phyloP scores from a whole-genome alignment of 768 basidiomycete species.

The Podaxis carcinomalis region DNA sequence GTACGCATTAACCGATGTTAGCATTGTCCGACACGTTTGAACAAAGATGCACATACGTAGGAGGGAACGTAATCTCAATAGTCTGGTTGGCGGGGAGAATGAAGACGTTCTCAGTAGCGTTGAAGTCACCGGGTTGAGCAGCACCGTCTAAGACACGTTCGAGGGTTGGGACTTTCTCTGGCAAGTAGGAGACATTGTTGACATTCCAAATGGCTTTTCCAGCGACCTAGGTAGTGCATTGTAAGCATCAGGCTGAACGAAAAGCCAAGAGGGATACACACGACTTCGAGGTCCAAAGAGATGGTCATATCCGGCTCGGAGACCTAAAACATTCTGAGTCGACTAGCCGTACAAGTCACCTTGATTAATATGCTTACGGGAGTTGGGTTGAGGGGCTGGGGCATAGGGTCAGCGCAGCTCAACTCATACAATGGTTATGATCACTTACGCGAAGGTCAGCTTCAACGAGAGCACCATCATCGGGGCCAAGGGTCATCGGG shows the following conservation, averaged over 20 bases:
- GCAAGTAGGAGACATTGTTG: slow-evolving; percentile 26
- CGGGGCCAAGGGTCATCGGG: slow-evolving; percentile 12
- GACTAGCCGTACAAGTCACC: neutral
- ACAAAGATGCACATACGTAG: slow-evolving; percentile 7
- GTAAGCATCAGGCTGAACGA: slow-evolving; percentile 3
- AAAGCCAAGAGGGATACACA: slow-evolving; percentile 10
- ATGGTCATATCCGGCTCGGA: slow-evolving; percentile 16
- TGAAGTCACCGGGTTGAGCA: slow-evolving; percentile 17
- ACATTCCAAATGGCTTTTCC: slow-evolving; percentile 24
- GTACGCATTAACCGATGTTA: neutral
- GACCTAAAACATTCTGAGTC: neutral
- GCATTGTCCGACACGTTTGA: neutral
- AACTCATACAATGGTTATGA: neutral
- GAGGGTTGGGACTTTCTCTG: slow-evolving; percentile 19
- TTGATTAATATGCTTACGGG: neutral
- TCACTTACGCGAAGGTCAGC: slow-evolving; percentile 24
- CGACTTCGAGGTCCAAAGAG: slow-evolving; percentile 27
- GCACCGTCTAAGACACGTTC: slow-evolving; percentile 25
- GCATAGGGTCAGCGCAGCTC: neutral
- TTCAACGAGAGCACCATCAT: slow-evolving; percentile 27
- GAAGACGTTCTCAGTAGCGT: slow-evolving; percentile 22
- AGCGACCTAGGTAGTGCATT: slow-evolving; percentile 5
- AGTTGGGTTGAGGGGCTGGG: slow-evolving; percentile 21
- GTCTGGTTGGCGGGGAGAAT: slow-evolving; percentile 21
- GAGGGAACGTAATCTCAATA: slow-evolving; percentile 22